Evolutionary conservation across 2,329 filamentous ascomycete species (phyloP).

Genomic region (Podosphaera xanthii): DNA sequence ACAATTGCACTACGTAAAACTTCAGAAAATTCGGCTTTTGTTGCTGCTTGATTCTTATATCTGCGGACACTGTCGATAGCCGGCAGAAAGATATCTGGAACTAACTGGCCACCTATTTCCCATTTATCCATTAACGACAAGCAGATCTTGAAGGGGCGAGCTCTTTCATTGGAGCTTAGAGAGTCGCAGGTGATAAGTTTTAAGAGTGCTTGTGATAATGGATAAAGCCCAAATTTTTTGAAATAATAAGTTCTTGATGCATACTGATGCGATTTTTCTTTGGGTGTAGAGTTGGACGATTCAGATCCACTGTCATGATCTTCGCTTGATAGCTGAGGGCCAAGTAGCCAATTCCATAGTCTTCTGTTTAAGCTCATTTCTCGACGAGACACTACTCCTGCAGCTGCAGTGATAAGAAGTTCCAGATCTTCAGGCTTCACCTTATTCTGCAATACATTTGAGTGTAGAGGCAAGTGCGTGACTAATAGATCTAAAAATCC

Average conservation of each 20-base stretch:
- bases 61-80: conserved; percentile 57
- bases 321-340: conserved; percentile 35
- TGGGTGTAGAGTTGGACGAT: conserved; percentile 18
- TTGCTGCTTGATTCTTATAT: conserved; percentile 42
- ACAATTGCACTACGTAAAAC: conserved; percentile 81
- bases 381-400: conserved; percentile 66
- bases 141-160: conserved; percentile 73
- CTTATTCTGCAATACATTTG: conserved; percentile 51
- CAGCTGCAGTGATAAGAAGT: conserved; percentile 57
- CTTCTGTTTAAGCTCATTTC: conserved; percentile 94
- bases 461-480: conserved; percentile 68
- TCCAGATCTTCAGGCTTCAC: conserved; percentile 59
- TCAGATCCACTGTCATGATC: conserved; percentile 26
- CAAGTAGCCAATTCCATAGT: conserved; percentile 90
- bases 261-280: conserved; percentile 13
- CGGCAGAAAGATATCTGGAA: conserved; percentile 72
- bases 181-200: conserved; percentile 43
- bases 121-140: conserved; percentile 93
- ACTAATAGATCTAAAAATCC: conserved; percentile 87
- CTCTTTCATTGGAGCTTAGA: conserved; percentile 39
- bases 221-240: conserved; percentile 50
- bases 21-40: conserved; percentile 56
- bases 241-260: conserved; percentile 57
- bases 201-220: conserved; percentile 52
- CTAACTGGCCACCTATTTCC: conserved; percentile 82